phyloP scores from a whole-genome alignment of 2,329 filamentous ascomycete species.

The Fusarium incarnatum region DNA sequence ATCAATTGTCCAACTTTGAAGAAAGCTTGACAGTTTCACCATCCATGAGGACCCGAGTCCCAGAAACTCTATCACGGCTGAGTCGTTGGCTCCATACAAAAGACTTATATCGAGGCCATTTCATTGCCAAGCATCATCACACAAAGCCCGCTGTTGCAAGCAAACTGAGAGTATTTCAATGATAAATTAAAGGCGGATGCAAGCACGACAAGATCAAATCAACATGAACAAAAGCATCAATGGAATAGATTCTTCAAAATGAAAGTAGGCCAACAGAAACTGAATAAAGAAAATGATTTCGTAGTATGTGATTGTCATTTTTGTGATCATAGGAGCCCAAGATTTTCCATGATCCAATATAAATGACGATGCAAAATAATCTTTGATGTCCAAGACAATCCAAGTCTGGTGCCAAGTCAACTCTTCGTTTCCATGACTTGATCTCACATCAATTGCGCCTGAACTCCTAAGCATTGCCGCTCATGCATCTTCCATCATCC shows the following conservation, averaged over 20 bases:
- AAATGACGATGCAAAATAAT: slow-evolving; percentile 14
- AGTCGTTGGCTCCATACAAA: neutral
- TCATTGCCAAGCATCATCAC: neutral
- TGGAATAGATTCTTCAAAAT: slow-evolving; percentile 7
- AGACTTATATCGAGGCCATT: slow-evolving; percentile 1
- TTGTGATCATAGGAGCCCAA: slow-evolving; percentile 22
- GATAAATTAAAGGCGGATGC: neutral
- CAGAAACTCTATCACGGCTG: slow-evolving; percentile 1
- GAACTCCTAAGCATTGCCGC: slow-evolving; percentile 44
- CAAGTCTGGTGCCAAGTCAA: slow-evolving; percentile 13
- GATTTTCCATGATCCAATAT: slow-evolving; percentile 18
- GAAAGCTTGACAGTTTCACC: neutral
- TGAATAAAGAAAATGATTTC: slow-evolving; percentile 18
- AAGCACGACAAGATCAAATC: neutral
- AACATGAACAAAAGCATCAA: neutral
- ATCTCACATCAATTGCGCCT: slow-evolving; percentile 32
- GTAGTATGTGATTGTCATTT: slow-evolving; percentile 25
- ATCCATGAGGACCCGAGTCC: neutral
- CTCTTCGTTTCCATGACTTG: slow-evolving; percentile 10
- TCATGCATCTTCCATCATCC: slow-evolving; percentile 37
- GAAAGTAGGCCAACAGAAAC: slow-evolving; percentile 22
- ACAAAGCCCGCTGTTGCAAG: neutral
- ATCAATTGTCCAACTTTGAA: neutral
- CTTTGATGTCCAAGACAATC: slow-evolving; percentile 25
- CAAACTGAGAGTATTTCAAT: neutral